Evolutionary conservation across 257 asterid species (phyloP).

Genomic region (Solanum piurae): DNA sequence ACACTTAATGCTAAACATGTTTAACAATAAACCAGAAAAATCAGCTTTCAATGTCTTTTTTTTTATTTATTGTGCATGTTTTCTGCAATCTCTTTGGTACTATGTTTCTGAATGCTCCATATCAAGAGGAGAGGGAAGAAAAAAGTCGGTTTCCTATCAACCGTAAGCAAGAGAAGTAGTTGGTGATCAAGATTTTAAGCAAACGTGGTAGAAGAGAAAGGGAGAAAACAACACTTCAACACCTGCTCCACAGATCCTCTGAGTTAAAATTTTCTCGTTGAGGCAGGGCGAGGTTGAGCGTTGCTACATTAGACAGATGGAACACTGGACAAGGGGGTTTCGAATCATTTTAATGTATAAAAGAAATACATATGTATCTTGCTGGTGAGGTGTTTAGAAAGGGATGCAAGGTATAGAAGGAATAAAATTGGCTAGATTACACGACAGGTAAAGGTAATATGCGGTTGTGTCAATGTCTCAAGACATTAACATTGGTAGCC

Average conservation of each 20-base stretch:
- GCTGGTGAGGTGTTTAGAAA: constrained; percentile 1
- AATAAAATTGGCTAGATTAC: neutral
- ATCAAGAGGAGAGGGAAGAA: constrained; percentile 7
- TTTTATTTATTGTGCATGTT: neutral
- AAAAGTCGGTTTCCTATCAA: constrained; percentile 11
- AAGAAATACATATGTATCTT: neutral
- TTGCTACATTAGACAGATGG: neutral
- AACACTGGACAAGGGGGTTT: neutral
- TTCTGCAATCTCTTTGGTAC: neutral
- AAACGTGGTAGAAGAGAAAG: neutral
- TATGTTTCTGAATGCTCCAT: constrained; percentile 1
- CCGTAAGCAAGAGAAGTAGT: constrained; percentile 2
- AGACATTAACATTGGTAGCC: constrained; percentile 41
- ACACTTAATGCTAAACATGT: neutral
- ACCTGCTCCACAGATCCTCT: constrained; percentile 10
- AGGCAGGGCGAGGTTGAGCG: constrained; percentile 45
- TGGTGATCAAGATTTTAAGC: constrained; percentile 14
- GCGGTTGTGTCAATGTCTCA: neutral
- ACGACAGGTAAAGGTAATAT: neutral
- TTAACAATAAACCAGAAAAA: neutral
- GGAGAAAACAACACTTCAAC: constrained; percentile 24
- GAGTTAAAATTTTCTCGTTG: constrained; percentile 13
- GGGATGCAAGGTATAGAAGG: neutral
- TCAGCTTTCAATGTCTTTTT: neutral
- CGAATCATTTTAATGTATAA: neutral